phyloP scores from a whole-genome alignment of 495 filamentous ascomycete genomes.

The Penicillium parvum region DNA sequence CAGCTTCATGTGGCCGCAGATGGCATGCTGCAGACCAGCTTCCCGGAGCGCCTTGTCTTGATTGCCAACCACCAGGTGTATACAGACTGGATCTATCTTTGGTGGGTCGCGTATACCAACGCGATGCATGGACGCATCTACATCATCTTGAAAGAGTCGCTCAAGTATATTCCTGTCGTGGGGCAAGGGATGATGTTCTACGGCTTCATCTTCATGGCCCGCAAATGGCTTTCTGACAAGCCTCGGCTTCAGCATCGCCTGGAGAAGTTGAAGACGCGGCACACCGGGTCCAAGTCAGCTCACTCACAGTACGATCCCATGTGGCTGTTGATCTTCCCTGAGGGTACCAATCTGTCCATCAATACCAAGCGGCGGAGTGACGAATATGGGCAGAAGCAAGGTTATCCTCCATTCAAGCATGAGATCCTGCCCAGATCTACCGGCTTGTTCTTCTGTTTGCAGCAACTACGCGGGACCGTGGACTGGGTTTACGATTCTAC shows the following conservation, averaged over 20 bases:
- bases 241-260: constrained; percentile 55
- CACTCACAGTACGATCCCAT: constrained; percentile 55
- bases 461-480: constrained; percentile 55
- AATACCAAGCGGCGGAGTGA: constrained; percentile 54
- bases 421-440: constrained; percentile 58
- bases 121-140: constrained; percentile 64
- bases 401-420: constrained; percentile 50
- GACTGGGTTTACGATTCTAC: constrained; percentile 69
- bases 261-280: constrained; percentile 51
- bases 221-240: constrained; percentile 63
- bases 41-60: constrained; percentile 58
- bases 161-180: constrained; percentile 60
- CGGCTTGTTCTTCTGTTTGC: constrained; percentile 58
- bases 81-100: constrained; percentile 68
- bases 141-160: constrained; percentile 65
- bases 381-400: constrained; percentile 53
- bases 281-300: constrained; percentile 47
- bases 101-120: constrained; percentile 65
- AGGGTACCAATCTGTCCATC: constrained; percentile 60
- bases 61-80: constrained; percentile 70
- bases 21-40: constrained; percentile 52
- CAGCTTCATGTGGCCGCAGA: constrained; percentile 52
- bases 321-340: constrained; percentile 69
- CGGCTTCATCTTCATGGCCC: constrained; percentile 66
- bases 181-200: constrained; percentile 67